These are phyloP conservation scores for Colletotrichum costaricense DNA, from an alignment of 2,329 filamentous ascomycete genomes.

Conservation along the genomic window DNA sequence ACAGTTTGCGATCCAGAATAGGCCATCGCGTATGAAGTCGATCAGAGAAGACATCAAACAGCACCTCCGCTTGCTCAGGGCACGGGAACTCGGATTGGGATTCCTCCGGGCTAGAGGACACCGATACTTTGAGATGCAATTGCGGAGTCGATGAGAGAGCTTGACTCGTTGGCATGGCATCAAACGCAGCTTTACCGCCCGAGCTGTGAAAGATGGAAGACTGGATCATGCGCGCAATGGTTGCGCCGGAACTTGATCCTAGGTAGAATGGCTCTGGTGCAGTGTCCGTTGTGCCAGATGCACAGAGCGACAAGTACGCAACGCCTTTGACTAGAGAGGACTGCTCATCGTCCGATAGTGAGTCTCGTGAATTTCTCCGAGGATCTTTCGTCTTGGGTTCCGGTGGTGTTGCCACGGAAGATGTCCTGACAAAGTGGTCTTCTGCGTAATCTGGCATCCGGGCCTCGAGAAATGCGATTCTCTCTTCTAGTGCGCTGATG, in stretches of 20 bases:
- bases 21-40: slow-evolving; percentile 42
- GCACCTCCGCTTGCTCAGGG: slow-evolving; percentile 31
- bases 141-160: slow-evolving; percentile 4
- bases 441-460: slow-evolving; percentile 41
- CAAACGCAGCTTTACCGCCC: slow-evolving; percentile 16
- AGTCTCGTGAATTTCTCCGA: slow-evolving; percentile 16
- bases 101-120: slow-evolving; percentile 28
- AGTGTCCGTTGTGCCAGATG: slow-evolving; percentile 40
- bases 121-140: neutral
- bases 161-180: neutral
- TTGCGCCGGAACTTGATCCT: slow-evolving; percentile 42
- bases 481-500: slow-evolving; percentile 43
- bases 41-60: slow-evolving; percentile 42
- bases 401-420: neutral
- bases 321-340: slow-evolving; percentile 41
- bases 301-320: slow-evolving; percentile 40
- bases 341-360: slow-evolving; percentile 37
- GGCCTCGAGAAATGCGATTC: slow-evolving; percentile 43
- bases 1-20: slow-evolving; percentile 39
- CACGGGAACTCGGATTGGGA: slow-evolving; percentile 35
- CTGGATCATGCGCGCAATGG: slow-evolving; percentile 43
- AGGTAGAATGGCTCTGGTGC: slow-evolving; percentile 42
- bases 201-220: slow-evolving; percentile 39
- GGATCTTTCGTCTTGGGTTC: neutral
- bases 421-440: slow-evolving; percentile 38